Evolutionary conservation across 176 grass and related monocot species (phyloP), one percentile per base, ranked within the genome.

Genomic region (Saccharum spontaneum): DNA sequence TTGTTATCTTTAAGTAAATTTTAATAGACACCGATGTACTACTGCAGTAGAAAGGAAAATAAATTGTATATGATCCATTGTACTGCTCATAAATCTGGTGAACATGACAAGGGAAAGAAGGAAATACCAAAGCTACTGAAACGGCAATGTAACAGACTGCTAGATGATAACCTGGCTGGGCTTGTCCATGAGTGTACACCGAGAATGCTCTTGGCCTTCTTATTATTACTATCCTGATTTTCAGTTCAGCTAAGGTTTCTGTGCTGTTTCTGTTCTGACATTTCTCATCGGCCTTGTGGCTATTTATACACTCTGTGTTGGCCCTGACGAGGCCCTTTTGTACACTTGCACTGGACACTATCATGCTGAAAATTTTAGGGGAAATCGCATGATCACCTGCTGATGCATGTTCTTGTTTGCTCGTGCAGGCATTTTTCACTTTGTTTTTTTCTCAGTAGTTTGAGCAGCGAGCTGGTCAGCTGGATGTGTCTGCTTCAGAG

Each of bases 271-370:
- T 28, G 75, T 77, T 79, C 62, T 68, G 71, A 6, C 8, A 38
- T 81, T 75, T 76, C 45, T 14, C 61, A 82, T 82, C 6, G 46
- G 14, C 49, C 49, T 82, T 24, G 11, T 61, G 38, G 49, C 26
- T 64, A 83, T 82, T 88, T 88, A 83, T 83, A 63, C 10, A 38
- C 26, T 69, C 26, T 24, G 23, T 65, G 20, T 37, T 82, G 64
- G 46, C 63, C 10, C 38, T 16, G 48, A 70, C 2, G 18, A 77
- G 22, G 22, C 39, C 28, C 72, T 71, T 70, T 24, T 3, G 45
- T 82, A 77, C 71, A 59, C 66, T 59, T 67, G n/a, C n/a, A 20
- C 48, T 37, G 63, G 17, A 69, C 34, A 38, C 36, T 61, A 87
- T 16, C 8, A 23, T 45, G 2, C 44, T 28, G 36, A 69, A 62